A percentile compares a stretch with the other conserved stretches of the same genome.
These are phyloP conservation scores for Holtermanniella nyarrowii DNA, from an alignment of 768 basidiomycete genomes.

Conservation along the genomic window DNA sequence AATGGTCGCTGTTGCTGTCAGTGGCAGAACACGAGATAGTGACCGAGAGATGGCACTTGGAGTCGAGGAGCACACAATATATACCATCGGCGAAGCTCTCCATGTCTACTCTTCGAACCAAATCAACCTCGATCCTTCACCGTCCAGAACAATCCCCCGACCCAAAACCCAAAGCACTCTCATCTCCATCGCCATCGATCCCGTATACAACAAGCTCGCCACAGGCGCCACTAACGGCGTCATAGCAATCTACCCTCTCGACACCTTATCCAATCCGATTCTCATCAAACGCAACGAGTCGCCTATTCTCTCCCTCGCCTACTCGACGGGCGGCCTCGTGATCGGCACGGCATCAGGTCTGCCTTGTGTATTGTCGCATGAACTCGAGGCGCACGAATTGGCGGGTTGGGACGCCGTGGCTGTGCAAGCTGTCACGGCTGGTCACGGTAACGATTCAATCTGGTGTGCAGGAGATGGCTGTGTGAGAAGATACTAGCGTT, in stretches of 20 bases:
- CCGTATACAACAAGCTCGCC: slow-evolving; percentile 46
- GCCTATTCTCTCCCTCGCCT: slow-evolving; percentile 21
- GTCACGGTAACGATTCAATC: slow-evolving; percentile 5
- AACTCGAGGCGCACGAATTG: slow-evolving; percentile 15
- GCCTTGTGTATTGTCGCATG: slow-evolving; percentile 20
- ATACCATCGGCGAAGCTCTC: slow-evolving; percentile 48
- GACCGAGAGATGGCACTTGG: slow-evolving; percentile 13
- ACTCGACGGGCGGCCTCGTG: slow-evolving; percentile 15
- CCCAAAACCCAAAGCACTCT: slow-evolving; percentile 39
- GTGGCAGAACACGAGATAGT: slow-evolving; percentile 21
- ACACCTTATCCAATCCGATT: not conserved
- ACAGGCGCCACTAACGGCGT: slow-evolving; percentile 54
- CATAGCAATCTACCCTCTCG: slow-evolving; percentile 48
- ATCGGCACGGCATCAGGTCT: slow-evolving; percentile 33
- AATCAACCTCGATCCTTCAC: slow-evolving; percentile 24
- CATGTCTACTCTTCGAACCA: slow-evolving; percentile 46
- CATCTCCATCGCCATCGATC: slow-evolving; percentile 47
- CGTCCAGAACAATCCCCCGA: slow-evolving; percentile 19
- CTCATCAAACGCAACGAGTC: slow-evolving; percentile 30
- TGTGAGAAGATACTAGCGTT: no score
- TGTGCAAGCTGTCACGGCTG: slow-evolving; percentile 21
- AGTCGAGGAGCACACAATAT: slow-evolving; percentile 1
- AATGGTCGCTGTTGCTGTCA: slow-evolving; percentile 46
- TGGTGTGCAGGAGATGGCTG: no score
- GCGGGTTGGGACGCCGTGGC: slow-evolving; percentile 38